Evolutionary conservation across 441 rosid species (phyloP).

Genomic region (Pelargonium australe): DNA sequence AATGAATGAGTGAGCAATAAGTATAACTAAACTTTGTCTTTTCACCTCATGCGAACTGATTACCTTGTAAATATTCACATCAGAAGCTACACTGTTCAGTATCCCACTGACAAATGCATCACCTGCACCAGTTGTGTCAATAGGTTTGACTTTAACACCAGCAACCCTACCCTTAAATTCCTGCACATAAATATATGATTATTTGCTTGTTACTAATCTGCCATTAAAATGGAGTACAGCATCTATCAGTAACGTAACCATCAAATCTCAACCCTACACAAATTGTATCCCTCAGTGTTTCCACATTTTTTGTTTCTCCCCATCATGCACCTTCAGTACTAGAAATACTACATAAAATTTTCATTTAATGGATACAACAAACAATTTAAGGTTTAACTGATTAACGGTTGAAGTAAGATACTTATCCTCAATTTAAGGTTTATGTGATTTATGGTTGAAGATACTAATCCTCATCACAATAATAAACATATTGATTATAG

Average conservation of each 20-base stretch:
- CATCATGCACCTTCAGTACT: conserved; percentile 6
- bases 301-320: too few species aligned
- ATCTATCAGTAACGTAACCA: too few species aligned
- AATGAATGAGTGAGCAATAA: not conserved
- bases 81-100: conserved; percentile 63
- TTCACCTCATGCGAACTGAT: not conserved
- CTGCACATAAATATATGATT: conserved; percentile 30
- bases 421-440: too few species aligned
- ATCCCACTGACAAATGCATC: conserved; percentile 92
- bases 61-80: conserved; percentile 55
- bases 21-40: too few species aligned
- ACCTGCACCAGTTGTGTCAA: conserved; percentile 96
- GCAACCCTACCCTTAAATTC: conserved; percentile 72
- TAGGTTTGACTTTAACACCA: conserved; percentile 71
- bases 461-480: not conserved
- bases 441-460: too few species aligned
- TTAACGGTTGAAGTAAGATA: too few species aligned
- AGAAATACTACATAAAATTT: too few species aligned
- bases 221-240: too few species aligned
- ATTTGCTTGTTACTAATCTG: not conserved
- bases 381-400: not conserved
- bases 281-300: too few species aligned
- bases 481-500: not conserved
- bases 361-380: too few species aligned
- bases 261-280: too few species aligned